Evolutionary conservation across 495 filamentous ascomycete species (phyloP).

Genomic region (Aspergillus egyptiacus): DNA sequence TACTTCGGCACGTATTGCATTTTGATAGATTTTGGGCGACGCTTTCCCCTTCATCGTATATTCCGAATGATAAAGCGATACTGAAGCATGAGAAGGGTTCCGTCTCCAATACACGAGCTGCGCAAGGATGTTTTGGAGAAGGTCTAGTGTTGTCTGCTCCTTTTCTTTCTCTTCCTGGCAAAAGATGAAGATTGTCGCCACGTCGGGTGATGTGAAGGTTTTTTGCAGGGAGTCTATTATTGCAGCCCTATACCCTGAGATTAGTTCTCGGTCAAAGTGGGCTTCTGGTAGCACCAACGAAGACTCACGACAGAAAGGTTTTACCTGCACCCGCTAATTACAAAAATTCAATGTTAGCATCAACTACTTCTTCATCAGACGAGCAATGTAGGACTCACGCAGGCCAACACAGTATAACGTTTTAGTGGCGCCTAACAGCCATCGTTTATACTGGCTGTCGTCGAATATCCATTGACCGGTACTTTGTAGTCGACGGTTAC

Average conservation of each 20-base stretch:
- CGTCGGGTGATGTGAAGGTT: constrained; percentile 30
- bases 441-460: constrained; percentile 18
- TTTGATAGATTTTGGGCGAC: constrained; percentile 28
- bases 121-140: constrained; percentile 26
- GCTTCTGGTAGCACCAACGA: neutral
- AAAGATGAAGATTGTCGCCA: constrained; percentile 30
- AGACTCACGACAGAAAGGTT: constrained; percentile 30
- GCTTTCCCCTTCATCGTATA: constrained; percentile 16
- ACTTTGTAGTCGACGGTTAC: constrained; percentile 25
- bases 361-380: neutral
- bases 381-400: constrained; percentile 16
- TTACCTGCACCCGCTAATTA: constrained; percentile 32
- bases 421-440: constrained; percentile 24
- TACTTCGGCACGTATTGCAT: constrained; percentile 32
- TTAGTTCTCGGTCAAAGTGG: neutral
- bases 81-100: constrained; percentile 18
- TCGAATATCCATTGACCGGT: constrained; percentile 31
- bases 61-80: constrained; percentile 22
- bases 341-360: neutral
- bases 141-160: constrained; percentile 15
- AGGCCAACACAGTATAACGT: constrained; percentile 29
- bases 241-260: constrained; percentile 14
- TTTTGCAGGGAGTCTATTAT: constrained; percentile 28
- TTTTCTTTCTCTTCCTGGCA: constrained; percentile 25
- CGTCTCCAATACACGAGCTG: constrained; percentile 32